Evolutionary conservation across 2,329 filamentous ascomycete species (phyloP), one percentile per base, ranked within the genome.

Genomic region (Colletotrichum sp.): DNA sequence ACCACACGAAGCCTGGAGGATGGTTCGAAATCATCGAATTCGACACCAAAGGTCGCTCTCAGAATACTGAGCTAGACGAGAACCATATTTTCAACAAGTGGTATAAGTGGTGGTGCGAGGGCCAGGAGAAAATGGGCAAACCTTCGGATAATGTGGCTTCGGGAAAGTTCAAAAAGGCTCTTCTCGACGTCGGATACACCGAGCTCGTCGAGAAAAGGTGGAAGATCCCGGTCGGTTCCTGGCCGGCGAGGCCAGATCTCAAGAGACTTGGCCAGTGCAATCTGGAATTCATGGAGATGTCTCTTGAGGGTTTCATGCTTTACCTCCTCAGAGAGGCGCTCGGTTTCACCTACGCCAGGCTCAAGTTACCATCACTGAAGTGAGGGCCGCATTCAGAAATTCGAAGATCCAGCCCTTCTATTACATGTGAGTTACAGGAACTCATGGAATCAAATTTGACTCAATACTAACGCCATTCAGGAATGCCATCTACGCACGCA

Each of bases 1-100:
- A 84, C 69, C 88, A 91, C 75, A 82, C 91, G 24, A 89, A 88
- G 77, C 82, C 82, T 2, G 81, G 83, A 7, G 83, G 82, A 7
- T 84, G 81, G 79, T 77, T 84, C 8, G 81, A 84, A 69, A 76
- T 82, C 57, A 72, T 81, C 2, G 81, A 82, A 30, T 80, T 79
- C 64, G 81, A 82, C 18, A 77, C 78, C 8, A 69, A 68, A 10
- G 65, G 79, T 12, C 74, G 78, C 21, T 72, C 60, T 3, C 66
- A 74, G 2, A 60, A 15, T 4, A 8, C 18, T 2, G 18, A 18
- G 3, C 3, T 67, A 4, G 67, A 69, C 8, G 52, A 62, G 3
- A 16, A 24, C 18, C 67, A 69, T 4, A 60, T 74, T 32, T 75
- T 75, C 21, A 70, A 63, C 18, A 78, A 80, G 52, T 83, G 81